Percentiles rank a stretch among this genome's conserved stretches.
Evolutionary conservation across 306 rosid species (phyloP).

Genomic region (Gleditsia sinensis): DNA sequence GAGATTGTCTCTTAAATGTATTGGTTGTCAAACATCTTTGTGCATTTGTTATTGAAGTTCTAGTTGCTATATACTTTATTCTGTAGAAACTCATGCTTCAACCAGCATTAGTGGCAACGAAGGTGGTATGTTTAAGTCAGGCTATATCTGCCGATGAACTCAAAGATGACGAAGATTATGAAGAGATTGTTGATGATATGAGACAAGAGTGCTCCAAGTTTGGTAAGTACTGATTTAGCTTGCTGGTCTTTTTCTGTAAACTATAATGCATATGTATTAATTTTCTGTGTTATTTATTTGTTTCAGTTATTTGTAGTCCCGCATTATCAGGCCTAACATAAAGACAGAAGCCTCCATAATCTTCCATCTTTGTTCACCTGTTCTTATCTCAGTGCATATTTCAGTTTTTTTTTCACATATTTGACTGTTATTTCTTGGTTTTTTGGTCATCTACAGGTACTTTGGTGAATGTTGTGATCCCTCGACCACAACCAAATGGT

Average conservation of each 20-base stretch:
- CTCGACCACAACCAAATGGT: constrained; percentile 75
- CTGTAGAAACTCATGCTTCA: constrained; percentile 86
- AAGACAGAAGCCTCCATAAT: constrained; percentile 74
- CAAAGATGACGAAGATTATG: constrained; percentile 86
- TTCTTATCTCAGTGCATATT: constrained; percentile 25
- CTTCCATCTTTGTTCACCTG: constrained; percentile 49
- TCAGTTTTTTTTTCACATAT: constrained; percentile 11
- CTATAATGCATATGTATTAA: constrained; percentile 43
- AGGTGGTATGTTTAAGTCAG: constrained; percentile 85
- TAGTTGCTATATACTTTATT: constrained; percentile 13
- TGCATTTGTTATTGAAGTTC: background rate
- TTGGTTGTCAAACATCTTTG: background rate
- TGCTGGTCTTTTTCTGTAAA: background rate
- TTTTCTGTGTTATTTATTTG: constrained; percentile 58
- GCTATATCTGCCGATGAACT: constrained; percentile 88
- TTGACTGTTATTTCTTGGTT: constrained; percentile 7
- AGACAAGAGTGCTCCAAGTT: constrained; percentile 87
- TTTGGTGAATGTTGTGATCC: constrained; percentile 76
- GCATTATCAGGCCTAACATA: constrained; percentile 79
- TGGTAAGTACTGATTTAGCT: constrained; percentile 47
- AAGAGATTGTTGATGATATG: constrained; percentile 93
- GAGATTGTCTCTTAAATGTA: background rate
- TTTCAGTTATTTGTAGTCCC: constrained; percentile 76
- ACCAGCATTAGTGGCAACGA: constrained; percentile 74
- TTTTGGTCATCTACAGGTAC: constrained; percentile 59